Evolutionary conservation across 495 filamentous ascomycete genomes (phyloP).

Genomic region (Trichoderma virens): DNA sequence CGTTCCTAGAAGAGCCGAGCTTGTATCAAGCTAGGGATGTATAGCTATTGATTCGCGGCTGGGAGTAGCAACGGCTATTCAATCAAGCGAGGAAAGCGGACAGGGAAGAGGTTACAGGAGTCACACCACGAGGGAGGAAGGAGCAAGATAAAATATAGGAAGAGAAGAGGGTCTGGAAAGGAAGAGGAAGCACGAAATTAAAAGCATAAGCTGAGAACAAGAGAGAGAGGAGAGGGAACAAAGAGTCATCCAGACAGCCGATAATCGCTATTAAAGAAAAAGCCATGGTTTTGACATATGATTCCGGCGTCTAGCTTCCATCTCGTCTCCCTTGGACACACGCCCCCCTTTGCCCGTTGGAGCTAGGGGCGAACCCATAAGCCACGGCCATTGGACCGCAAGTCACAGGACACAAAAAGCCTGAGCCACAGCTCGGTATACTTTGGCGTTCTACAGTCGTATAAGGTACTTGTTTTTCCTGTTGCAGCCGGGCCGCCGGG

Average conservation of each 20-base stretch:
- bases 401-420: not conserved
- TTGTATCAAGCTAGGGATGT: not conserved
- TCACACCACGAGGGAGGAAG: not conserved
- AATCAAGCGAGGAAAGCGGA: not conserved
- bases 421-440: conserved; percentile 1
- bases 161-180: not conserved
- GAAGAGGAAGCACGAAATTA: not conserved
- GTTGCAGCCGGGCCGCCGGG: not conserved
- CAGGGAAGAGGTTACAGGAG: not conserved
- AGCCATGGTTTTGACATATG: conserved; percentile 3
- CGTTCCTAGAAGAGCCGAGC: not conserved
- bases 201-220: too few species aligned
- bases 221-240: not conserved
- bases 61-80: not conserved
- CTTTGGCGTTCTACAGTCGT: not conserved
- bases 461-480: not conserved
- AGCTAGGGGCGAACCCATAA: not conserved
- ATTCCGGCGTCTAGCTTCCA: not conserved
- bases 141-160: not conserved
- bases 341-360: conserved; percentile 2
- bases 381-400: not conserved
- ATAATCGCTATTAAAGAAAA: not conserved
- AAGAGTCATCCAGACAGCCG: conserved; percentile 6
- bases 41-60: not conserved
- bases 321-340: not conserved